Evolutionary conservation across 345 rosid species (phyloP).

Genomic region (Luvunga scandens): DNA sequence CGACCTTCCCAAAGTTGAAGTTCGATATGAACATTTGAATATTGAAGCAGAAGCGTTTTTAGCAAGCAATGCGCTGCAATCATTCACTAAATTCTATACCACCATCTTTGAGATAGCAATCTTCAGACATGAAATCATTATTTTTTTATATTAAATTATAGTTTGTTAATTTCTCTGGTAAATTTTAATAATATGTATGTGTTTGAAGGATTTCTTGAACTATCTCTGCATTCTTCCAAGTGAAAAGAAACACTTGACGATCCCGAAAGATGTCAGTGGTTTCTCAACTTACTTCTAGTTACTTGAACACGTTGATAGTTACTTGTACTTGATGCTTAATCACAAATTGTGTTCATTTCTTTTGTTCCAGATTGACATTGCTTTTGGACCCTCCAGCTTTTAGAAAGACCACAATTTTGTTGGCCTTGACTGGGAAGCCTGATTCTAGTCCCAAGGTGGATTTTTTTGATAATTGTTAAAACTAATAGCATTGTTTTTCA

Average conservation of each 20-base stretch:
- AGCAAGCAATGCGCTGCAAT: too few species aligned
- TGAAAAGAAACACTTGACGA: conserved; percentile 47
- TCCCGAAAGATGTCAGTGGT: conserved; percentile 47
- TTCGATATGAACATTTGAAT: too few species aligned
- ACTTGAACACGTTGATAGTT: neutral
- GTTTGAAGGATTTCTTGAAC: conserved; percentile 29
- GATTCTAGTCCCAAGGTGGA: too few species aligned
- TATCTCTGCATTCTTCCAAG: conserved; percentile 22
- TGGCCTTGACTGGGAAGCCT: conserved; percentile 77
- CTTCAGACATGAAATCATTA: too few species aligned
- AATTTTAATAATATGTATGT: neutral
- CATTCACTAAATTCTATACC: too few species aligned
- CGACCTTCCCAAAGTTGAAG: too few species aligned
- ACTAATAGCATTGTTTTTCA: too few species aligned
- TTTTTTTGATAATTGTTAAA: too few species aligned
- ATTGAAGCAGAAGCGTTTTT: too few species aligned
- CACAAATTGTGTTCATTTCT: neutral
- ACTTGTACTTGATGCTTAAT: conserved; percentile 14
- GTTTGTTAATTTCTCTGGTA: too few species aligned
- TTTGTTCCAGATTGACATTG: conserved; percentile 48
- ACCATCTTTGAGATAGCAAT: too few species aligned
- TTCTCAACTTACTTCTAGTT: neutral
- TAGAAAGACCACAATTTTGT: conserved; percentile 70
- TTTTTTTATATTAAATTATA: too few species aligned
- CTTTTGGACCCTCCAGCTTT: conserved; percentile 81